phyloP scores from a whole-genome alignment of 2,329 filamentous ascomycete genomes.

The Pyrenophora seminiperda region DNA sequence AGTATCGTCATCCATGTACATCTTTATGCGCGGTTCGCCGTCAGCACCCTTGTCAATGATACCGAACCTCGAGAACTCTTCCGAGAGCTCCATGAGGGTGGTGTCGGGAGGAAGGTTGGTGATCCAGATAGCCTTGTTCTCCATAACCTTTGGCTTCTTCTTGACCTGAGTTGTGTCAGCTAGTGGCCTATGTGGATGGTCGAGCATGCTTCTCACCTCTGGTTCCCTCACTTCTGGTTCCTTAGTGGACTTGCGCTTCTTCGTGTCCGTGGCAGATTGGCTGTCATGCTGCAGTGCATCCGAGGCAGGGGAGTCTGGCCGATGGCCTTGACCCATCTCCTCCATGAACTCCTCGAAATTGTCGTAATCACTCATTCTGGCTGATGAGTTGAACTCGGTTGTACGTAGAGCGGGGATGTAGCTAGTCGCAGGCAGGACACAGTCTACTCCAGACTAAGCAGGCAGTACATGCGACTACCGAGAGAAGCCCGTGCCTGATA shows the following conservation, averaged over 20 bases:
- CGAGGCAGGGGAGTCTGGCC: slow-evolving; percentile 4
- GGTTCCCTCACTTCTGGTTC: slow-evolving; percentile 27
- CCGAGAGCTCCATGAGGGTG: slow-evolving; percentile 77
- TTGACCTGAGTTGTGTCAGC: slow-evolving; percentile 17
- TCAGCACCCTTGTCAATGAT: slow-evolving; percentile 94
- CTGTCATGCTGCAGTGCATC: slow-evolving; percentile 8
- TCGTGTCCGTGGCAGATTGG: slow-evolving; percentile 11
- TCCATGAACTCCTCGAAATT: slow-evolving; percentile 22
- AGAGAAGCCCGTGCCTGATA: slow-evolving; percentile 3
- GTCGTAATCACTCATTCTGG: slow-evolving; percentile 21
- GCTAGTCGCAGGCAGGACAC: background rate
- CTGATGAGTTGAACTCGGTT: background rate
- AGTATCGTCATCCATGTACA: slow-evolving; percentile 79
- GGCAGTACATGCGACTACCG: background rate
- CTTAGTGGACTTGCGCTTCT: slow-evolving; percentile 35
- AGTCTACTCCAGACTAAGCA: background rate
- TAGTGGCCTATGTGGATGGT: slow-evolving; percentile 33
- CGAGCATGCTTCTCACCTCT: slow-evolving; percentile 21
- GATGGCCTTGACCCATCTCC: slow-evolving; percentile 9
- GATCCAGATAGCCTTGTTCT: slow-evolving; percentile 92
- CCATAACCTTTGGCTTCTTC: slow-evolving; percentile 43
- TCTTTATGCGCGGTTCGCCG: slow-evolving; percentile 85
- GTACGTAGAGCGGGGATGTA: background rate
- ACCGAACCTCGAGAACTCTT: slow-evolving; percentile 85
- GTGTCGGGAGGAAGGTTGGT: slow-evolving; percentile 83